Evolutionary conservation across 176 grass and related monocot species (phyloP).

Genomic region (Themeda triandra): DNA sequence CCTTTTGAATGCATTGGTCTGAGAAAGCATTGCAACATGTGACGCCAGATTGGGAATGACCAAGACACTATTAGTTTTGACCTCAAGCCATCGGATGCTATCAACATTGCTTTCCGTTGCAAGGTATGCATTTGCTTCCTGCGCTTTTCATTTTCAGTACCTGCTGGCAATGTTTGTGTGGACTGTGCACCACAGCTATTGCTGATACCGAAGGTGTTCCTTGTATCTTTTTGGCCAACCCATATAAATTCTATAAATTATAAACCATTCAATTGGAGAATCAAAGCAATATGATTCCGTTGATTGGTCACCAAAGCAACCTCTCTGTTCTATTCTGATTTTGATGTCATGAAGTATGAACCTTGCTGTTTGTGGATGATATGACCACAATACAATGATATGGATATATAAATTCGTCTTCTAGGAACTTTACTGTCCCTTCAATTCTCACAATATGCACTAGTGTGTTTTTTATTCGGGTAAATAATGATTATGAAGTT

Average conservation of each 20-base stretch:
- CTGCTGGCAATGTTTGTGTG: neutral
- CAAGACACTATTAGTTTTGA: conserved; percentile 73
- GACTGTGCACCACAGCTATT: neutral
- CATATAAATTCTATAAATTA: neutral
- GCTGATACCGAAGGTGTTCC: neutral
- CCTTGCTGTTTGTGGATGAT: neutral
- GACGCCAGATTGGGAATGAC: conserved; percentile 59
- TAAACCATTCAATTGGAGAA: neutral
- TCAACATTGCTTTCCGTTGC: conserved; percentile 97
- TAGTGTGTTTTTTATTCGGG: too few species aligned
- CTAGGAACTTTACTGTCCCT: too few species aligned
- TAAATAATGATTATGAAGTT: too few species aligned
- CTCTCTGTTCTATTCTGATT: neutral
- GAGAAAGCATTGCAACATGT: conserved; percentile 7
- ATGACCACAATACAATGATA: neutral
- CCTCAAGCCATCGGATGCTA: conserved; percentile 89
- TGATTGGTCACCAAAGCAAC: neutral
- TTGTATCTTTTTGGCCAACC: neutral
- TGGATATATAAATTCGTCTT: neutral
- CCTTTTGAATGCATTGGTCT: neutral
- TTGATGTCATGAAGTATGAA: conserved; percentile 8
- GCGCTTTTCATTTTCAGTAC: neutral
- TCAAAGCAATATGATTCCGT: conserved; percentile 5
- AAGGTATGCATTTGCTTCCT: conserved; percentile 62
- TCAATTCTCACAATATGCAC: too few species aligned